A percentile compares a stretch with the other conserved stretches of the same genome.
Conservation (phyloP, 2,329 filamentous ascomycete species). For the Beauveria scarabaeidicola region DNA sequence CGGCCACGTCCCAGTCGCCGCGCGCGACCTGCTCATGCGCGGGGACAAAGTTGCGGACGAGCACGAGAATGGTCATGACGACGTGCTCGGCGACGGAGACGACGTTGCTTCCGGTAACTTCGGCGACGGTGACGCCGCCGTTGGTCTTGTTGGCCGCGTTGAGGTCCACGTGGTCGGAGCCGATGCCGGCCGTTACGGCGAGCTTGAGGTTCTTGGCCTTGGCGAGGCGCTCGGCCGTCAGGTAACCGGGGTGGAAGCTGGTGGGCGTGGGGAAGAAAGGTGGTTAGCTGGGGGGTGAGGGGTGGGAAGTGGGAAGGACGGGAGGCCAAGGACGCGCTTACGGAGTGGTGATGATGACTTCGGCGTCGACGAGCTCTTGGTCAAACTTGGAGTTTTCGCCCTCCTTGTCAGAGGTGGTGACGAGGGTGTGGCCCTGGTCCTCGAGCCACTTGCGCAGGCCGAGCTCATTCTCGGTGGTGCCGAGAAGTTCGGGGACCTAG, state of each 20-base stretch:
- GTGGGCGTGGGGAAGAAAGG: neutral
- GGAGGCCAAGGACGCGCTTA: constrained; percentile 30
- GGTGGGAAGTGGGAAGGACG: neutral
- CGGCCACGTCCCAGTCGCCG: constrained; percentile 94
- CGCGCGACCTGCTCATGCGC: constrained; percentile 86
- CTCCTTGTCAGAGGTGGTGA: constrained; percentile 98
- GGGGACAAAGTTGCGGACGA: constrained; percentile 97
- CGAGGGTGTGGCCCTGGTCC: constrained; percentile 88
- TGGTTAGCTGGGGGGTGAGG: neutral
- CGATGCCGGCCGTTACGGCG: constrained; percentile 93
- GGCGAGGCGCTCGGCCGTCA: constrained; percentile 89
- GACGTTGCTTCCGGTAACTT: constrained; percentile 97
- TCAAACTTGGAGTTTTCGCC: constrained; percentile 88
- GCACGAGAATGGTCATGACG: constrained; percentile 93
- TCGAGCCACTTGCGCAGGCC: constrained; percentile 96
- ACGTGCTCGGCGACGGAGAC: constrained; percentile 99
- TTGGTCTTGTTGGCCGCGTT: constrained; percentile 98
- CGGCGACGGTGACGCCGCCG: constrained; percentile 90
- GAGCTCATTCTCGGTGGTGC: constrained; percentile 97
- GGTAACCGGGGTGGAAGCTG: constrained; percentile 97
- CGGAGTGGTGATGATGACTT: constrained; percentile 99
- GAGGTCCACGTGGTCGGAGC: constrained; percentile 96
- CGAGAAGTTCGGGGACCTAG: constrained; percentile 71
- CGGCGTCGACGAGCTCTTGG: constrained; percentile 89
- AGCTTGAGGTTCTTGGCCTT: constrained; percentile 99